Conservation (phyloP, 495 filamentous ascomycete genomes). For the Penicillium simplicissimum region DNA sequence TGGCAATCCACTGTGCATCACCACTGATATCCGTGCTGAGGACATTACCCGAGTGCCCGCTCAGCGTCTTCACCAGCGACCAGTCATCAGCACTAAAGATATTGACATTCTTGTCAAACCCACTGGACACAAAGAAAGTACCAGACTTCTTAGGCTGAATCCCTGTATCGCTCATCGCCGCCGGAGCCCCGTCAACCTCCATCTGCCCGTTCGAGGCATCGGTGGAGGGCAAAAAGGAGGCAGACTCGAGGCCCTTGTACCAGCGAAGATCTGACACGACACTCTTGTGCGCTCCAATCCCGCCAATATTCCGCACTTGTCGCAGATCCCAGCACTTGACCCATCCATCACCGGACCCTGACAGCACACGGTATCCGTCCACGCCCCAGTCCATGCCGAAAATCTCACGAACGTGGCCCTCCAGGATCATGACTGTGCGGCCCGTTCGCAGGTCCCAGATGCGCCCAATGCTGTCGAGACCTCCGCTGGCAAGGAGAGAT, state of each 20-base stretch:
- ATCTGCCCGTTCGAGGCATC: conserved; percentile 61
- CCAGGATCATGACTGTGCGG: conserved; percentile 91
- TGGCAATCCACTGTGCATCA: conserved; percentile 89
- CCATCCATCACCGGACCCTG: conserved; percentile 92
- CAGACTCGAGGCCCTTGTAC: conserved; percentile 81
- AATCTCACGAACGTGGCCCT: conserved; percentile 91
- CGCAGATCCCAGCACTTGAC: conserved; percentile 97
- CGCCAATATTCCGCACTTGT: conserved; percentile 77
- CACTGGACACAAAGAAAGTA: conserved; percentile 86
- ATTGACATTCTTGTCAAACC: conserved; percentile 95
- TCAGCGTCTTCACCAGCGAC: conserved; percentile 82
- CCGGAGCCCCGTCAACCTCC: conserved; percentile 52
- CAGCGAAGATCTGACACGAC: conserved; percentile 91
- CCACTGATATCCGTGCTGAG: conserved; percentile 82
- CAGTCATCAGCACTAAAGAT: conserved; percentile 96
- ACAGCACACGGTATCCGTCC: conserved; percentile 85
- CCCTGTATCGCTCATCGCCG: conserved; percentile 16
- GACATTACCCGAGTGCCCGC: conserved; percentile 88
- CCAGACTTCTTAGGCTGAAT: conserved; percentile 64
- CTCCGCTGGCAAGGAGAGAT: conserved; percentile 84
- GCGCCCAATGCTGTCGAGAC: conserved; percentile 89
- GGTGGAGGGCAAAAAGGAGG: conserved; percentile 56
- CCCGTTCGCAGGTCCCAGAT: conserved; percentile 97
- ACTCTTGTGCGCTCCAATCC: conserved; percentile 87
- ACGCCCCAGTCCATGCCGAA: conserved; percentile 89